phyloP scores from a whole-genome alignment of 1,139 yeast species.

The Eremothecium cymbalariae region DNA sequence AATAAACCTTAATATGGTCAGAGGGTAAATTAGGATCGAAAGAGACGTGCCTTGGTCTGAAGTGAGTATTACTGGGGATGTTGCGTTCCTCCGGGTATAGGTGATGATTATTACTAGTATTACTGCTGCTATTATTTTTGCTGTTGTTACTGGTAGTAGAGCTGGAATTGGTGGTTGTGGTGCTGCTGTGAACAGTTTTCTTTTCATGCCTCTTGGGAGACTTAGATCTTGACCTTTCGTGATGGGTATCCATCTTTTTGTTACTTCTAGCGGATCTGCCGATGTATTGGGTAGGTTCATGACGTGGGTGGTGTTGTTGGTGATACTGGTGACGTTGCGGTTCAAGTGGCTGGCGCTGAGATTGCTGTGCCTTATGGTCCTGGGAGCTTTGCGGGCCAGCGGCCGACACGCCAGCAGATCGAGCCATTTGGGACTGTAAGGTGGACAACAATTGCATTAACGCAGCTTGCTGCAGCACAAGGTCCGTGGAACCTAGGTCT shows the following conservation, averaged over 20 bases:
- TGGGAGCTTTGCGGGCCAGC: slow-evolving; percentile 11
- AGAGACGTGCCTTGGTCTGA: slow-evolving; percentile 60
- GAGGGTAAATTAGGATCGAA: slow-evolving; percentile 67
- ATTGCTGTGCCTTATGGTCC: slow-evolving; percentile 12
- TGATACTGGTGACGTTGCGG: slow-evolving; percentile 5
- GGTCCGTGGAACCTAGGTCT: slow-evolving; percentile 24
- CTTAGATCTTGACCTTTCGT: slow-evolving; percentile 9
- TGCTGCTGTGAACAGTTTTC: slow-evolving; percentile 4
- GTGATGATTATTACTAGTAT: slow-evolving; percentile 29
- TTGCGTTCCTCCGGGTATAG: slow-evolving; percentile 48
- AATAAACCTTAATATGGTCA: slow-evolving; percentile 72
- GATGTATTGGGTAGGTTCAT: slow-evolving; percentile 8
- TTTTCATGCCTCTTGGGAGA: slow-evolving; percentile 9
- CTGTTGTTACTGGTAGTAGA: slow-evolving; percentile 13
- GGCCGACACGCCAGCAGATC: slow-evolving; percentile 6
- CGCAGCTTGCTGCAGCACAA: slow-evolving; percentile 36
- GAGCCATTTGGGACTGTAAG: slow-evolving; percentile 31
- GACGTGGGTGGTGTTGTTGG: slow-evolving; percentile 3
- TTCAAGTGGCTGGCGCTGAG: slow-evolving; percentile 8
- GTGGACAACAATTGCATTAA: slow-evolving; percentile 39
- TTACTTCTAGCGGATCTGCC: slow-evolving; percentile 9
- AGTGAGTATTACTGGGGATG: slow-evolving; percentile 62
- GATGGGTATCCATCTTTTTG: neutral
- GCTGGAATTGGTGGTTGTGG: slow-evolving; percentile 7
- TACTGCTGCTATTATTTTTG: slow-evolving; percentile 15